These are phyloP conservation scores for Lizonia empirigonia DNA, from an alignment of 2,329 filamentous ascomycete species.

Conservation along the genomic window DNA sequence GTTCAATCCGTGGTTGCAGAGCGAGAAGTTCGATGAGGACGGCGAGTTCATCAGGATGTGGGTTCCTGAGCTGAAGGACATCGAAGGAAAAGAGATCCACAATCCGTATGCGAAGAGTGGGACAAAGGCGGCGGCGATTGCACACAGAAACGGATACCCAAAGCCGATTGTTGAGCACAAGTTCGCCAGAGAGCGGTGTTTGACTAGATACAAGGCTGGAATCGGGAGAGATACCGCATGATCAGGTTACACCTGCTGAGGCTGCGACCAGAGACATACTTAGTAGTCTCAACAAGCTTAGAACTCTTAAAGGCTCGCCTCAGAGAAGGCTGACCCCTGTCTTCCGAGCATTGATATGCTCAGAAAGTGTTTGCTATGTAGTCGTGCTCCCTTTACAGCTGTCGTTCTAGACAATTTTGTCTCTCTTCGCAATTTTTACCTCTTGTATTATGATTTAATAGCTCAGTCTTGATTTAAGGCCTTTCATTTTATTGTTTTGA, in stretches of 20 bases:
- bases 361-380: too few species aligned
- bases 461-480: too few species aligned
- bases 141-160: constrained; percentile 73
- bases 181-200: constrained; percentile 67
- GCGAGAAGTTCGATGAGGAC: constrained; percentile 80
- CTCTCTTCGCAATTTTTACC: too few species aligned
- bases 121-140: constrained; percentile 56
- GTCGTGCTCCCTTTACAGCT: too few species aligned
- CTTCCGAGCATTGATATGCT: too few species aligned
- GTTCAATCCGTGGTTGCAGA: constrained; percentile 85
- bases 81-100: constrained; percentile 74
- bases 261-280: too few species aligned
- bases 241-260: not conserved
- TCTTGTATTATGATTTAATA: too few species aligned
- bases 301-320: too few species aligned
- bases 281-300: too few species aligned
- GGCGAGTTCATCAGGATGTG: constrained; percentile 83
- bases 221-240: constrained; percentile 58
- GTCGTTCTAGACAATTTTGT: too few species aligned
- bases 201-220: constrained; percentile 72
- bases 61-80: constrained; percentile 72
- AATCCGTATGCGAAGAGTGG: constrained; percentile 74
- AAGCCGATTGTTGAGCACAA: constrained; percentile 77
- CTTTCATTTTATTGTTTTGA: too few species aligned
- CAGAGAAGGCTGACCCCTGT: too few species aligned